Evolutionary conservation across 208 protist species (phyloP), one percentile per base, ranked within the genome.

Genomic region (Acanthamoeba divionensis): DNA sequence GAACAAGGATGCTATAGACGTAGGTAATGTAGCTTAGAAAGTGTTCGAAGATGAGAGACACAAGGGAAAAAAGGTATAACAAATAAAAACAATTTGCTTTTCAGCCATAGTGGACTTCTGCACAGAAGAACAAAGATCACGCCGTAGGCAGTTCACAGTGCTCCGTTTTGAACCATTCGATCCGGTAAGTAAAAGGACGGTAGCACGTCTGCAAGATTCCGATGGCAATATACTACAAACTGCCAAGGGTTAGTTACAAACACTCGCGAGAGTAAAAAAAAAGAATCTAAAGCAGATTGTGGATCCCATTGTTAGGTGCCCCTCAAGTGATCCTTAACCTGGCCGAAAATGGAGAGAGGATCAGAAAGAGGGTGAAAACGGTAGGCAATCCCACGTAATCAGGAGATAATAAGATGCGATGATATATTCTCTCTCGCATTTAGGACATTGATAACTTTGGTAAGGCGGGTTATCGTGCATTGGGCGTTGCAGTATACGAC

Each of bases 181-280:
- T 31, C 67, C 90, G 10, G 88, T 90, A 0, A 41, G 50, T 48
- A 91, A 91, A 73, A 89, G 91, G 41, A 91, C 36, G 15, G 52
- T 69, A 26, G 79, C 79, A n/a, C 66, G 57, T 24, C 13, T 88
- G 4, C 52, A 88, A 31, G 55, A 44, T 31, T 60, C 55, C n/a
- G 60, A 88, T 10, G n/a, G n/a, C n/a, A n/a, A 94, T 67, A 77
- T 92, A 47, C 97, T 97, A 89, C 93, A 95, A 38, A 93, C 96
- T 57, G 95, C 96, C 50, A 98, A 98, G 90, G 97, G n/a, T n/a
- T n/a, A n/a, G n/a, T n/a, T n/a, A n/a, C n/a, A n/a, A n/a, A n/a
- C n/a, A n/a, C n/a, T n/a, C n/a, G n/a, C n/a, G n/a, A n/a, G n/a
- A n/a, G n/a, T n/a, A n/a, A n/a, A n/a, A n/a, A n/a, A n/a, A n/a